Conservation (phyloP, 1,284 basidiomycete species). For the Sporisorium graminicola region DNA sequence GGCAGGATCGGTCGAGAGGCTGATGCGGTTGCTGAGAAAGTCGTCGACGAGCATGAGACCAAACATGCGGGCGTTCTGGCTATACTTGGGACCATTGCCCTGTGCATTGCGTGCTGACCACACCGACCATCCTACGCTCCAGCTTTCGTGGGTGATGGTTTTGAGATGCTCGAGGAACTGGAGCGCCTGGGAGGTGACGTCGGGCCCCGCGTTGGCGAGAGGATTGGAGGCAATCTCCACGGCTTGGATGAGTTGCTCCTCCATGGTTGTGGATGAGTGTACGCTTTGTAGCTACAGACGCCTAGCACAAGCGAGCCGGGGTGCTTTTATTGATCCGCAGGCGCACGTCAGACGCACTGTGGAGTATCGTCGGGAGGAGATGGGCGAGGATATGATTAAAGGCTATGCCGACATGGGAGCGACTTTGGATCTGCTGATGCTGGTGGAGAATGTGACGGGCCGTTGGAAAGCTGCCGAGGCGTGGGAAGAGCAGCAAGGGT, state of each 20-base stretch:
- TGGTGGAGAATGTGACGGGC: background rate
- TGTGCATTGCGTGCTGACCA: slow-evolving; percentile 71
- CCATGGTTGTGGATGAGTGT: slow-evolving; percentile 55
- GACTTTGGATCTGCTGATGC: background rate
- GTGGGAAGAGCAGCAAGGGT: background rate
- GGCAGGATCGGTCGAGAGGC: slow-evolving; percentile 46
- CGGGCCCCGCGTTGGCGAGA: slow-evolving; percentile 72
- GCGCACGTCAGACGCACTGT: background rate
- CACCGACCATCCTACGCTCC: slow-evolving; percentile 73
- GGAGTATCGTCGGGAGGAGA: background rate
- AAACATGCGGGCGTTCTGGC: slow-evolving; percentile 83
- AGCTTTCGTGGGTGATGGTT: slow-evolving; percentile 79
- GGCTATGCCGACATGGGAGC: slow-evolving; percentile 26
- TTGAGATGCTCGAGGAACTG: slow-evolving; percentile 83
- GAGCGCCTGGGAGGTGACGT: slow-evolving; percentile 79
- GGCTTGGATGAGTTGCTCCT: slow-evolving; percentile 79
- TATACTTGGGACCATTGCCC: slow-evolving; percentile 77
- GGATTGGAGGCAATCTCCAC: slow-evolving; percentile 86
- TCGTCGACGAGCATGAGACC: slow-evolving; percentile 86
- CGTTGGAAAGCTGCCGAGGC: background rate
- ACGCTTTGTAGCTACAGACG: background rate
- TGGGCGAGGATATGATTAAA: background rate
- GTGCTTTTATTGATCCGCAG: background rate
- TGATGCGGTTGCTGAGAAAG: slow-evolving; percentile 79
- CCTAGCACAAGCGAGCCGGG: background rate